Evolutionary conservation across 306 rosid genomes (phyloP).

Genomic region (Fragaria ananassa): DNA sequence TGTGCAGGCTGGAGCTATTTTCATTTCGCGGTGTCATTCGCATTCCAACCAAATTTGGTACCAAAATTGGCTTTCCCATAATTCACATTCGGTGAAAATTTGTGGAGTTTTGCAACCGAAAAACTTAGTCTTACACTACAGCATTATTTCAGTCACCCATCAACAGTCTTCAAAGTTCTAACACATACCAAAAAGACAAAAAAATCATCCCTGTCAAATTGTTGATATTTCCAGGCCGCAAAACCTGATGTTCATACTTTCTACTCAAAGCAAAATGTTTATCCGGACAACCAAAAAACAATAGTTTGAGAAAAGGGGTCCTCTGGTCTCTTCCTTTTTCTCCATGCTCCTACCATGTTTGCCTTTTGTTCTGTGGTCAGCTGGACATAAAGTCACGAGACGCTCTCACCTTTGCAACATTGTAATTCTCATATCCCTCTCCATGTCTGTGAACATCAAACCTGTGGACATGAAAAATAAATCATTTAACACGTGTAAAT

Average conservation of each 20-base stretch:
- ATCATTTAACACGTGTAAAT: neutral
- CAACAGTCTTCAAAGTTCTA: neutral
- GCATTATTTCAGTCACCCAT: neutral
- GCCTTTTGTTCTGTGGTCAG: neutral
- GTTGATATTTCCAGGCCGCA: neutral
- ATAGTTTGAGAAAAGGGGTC: neutral
- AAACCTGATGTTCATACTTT: neutral
- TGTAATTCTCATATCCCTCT: neutral
- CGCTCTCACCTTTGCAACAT: neutral
- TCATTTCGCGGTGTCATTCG: too few species aligned
- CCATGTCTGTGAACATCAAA: neutral
- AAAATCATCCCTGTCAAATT: neutral
- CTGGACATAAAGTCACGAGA: neutral
- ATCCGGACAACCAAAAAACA: neutral
- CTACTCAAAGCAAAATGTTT: neutral
- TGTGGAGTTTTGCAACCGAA: neutral
- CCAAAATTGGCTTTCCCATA: too few species aligned
- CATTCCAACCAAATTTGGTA: too few species aligned
- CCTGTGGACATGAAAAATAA: conserved; percentile 4
- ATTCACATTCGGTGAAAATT: too few species aligned
- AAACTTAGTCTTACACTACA: neutral
- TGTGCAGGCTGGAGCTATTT: too few species aligned
- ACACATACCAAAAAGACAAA: neutral
- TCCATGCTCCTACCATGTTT: neutral
- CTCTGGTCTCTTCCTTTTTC: neutral